A percentile compares a stretch with the other conserved stretches of the same genome.
Evolutionary conservation across 495 filamentous ascomycete species (phyloP).

Genomic region (Hypoxylon crocopeplum): DNA sequence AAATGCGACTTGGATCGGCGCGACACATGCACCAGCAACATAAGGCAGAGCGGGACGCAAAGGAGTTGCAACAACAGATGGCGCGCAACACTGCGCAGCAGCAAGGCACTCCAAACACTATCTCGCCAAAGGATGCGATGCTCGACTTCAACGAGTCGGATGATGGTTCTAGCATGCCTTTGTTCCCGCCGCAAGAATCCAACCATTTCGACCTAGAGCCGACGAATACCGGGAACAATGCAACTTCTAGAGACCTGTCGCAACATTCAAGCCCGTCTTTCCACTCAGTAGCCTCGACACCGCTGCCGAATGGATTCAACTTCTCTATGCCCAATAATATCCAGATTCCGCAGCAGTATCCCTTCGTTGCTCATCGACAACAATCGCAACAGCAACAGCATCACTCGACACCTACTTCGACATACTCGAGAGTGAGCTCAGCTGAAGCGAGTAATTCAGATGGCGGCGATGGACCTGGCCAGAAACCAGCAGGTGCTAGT

Average conservation of each 20-base stretch:
- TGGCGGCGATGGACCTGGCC: constrained; percentile 38
- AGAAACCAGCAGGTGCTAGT: constrained; percentile 65
- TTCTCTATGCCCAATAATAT: constrained; percentile 52
- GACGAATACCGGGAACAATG: constrained; percentile 33
- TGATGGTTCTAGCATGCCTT: constrained; percentile 69
- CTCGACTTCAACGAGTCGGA: constrained; percentile 81
- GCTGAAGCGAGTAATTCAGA: constrained; percentile 44
- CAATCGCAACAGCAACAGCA: constrained; percentile 57
- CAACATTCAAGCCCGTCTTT: constrained; percentile 48
- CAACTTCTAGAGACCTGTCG: constrained; percentile 15
- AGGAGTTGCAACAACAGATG: constrained; percentile 59
- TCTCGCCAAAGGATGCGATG: constrained; percentile 93
- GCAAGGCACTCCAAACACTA: constrained; percentile 73
- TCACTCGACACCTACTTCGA: constrained; percentile 44
- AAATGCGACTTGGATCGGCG: constrained; percentile 60
- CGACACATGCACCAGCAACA: constrained; percentile 65
- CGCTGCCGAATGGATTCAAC: constrained; percentile 45
- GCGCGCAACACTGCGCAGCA: constrained; percentile 50
- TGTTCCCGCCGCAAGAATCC: constrained; percentile 65
- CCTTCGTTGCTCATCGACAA: constrained; percentile 54
- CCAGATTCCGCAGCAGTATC: constrained; percentile 65
- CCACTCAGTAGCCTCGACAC: constrained; percentile 54
- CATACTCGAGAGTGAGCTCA: constrained; percentile 49
- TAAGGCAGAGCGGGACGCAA: constrained; percentile 65
- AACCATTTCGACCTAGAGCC: constrained; percentile 42